These are phyloP conservation scores for Keithomyces neogunnii DNA, from an alignment of 2,329 filamentous ascomycete species.

Conservation along the genomic window DNA sequence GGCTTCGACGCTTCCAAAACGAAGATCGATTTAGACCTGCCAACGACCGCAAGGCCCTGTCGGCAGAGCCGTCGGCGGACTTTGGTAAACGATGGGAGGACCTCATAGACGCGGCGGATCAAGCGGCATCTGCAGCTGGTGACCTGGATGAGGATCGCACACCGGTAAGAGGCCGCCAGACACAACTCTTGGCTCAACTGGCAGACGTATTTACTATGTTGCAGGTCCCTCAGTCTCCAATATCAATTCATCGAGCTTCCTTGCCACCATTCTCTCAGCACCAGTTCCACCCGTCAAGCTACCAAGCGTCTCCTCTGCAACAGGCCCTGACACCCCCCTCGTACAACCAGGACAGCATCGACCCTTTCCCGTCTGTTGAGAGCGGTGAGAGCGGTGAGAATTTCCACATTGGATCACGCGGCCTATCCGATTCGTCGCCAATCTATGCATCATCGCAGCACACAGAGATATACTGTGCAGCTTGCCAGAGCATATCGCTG, in stretches of 20 bases:
- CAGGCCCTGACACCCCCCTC: conserved; percentile 81
- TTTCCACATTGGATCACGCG: conserved; percentile 60
- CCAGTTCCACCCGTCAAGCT: conserved; percentile 55
- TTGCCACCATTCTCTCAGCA: conserved; percentile 53
- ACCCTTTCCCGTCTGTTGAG: conserved; percentile 87
- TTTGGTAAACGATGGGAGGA: conserved; percentile 94
- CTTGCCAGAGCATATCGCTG: conserved; percentile 68
- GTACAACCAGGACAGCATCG: conserved; percentile 56
- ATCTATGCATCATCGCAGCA: conserved; percentile 63
- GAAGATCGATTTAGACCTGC: conserved; percentile 56
- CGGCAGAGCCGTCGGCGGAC: conserved; percentile 72
- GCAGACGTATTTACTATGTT: background rate
- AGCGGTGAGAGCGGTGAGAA: conserved; percentile 64
- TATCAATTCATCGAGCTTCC: conserved; percentile 54
- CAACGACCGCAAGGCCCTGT: conserved; percentile 74
- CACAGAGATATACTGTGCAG: conserved; percentile 88
- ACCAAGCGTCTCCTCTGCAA: conserved; percentile 84
- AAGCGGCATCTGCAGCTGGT: conserved; percentile 75
- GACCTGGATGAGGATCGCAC: conserved; percentile 86
- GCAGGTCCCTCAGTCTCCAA: conserved; percentile 56
- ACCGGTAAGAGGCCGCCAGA: conserved; percentile 52
- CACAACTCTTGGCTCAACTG: background rate
- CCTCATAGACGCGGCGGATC: conserved; percentile 75
- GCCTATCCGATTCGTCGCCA: conserved; percentile 61
- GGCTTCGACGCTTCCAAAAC: conserved; percentile 50